Base-by-base conservation (phyloP, 345 rosid species). In the Turnera subulata region DNA sequence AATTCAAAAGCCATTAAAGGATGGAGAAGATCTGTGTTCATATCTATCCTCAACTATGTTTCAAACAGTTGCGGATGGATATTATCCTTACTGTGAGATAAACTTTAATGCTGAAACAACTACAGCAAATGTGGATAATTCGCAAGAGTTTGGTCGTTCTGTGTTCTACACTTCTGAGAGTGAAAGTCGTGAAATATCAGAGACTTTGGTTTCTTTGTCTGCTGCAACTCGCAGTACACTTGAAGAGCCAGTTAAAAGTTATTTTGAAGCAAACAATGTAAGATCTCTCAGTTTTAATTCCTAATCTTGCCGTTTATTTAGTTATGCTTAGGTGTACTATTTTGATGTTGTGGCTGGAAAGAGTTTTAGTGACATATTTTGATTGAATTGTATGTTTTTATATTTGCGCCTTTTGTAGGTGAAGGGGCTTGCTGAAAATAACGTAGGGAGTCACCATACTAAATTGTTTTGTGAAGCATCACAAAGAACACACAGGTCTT, bases 61-160 rank as follows among this genome's bases (percentile, higher is more conserved):
- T 37, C 63, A 58, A 26, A 55, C 63, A 65, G 61, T 52, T 59
- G 66, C 59, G 49, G 80, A 66, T n/a, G 88, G 76, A 55, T 90
- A 94, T 62, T 50, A 68, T 52, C 96, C 86, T 32, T 94, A 82
- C 67, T 90, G 96, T 56, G 74, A 74, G 49, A 74, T 88, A 58
- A 69, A 64, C 52, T 78, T 76, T 47, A 58, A 46, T 48, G 43
- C 46, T 35, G 65, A 37, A 45, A 13, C 65, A 66, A 50, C 46
- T 18, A 57, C 37, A 24, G 50, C 18, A 60, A 55, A 44, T 38
- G 16, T 1, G 45, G 53, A 52, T 33, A 62, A 39, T 50, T 56
- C 57, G 18, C 65, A 63, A 47, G 69, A 62, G 54, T 24, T 50
- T 43, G 55, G 49, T 47, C 65, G 68, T 22, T 61, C 62, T 18